Conservation (phyloP, 768 basidiomycete species). For the Rhizopogon vulgaris region DNA sequence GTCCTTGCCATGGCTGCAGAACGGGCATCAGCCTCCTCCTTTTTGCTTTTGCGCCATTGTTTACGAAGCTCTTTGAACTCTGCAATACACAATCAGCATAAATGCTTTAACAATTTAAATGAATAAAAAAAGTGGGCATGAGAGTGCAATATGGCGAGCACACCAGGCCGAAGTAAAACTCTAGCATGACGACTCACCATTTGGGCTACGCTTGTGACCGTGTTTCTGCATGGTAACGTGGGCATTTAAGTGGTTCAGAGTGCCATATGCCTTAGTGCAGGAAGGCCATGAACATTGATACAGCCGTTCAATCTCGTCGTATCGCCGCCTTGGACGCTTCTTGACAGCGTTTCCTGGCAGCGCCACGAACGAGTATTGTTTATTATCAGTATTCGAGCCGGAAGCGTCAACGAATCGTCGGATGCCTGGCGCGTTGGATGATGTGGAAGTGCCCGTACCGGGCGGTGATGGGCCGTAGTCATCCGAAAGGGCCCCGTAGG, state of each 20-base stretch:
- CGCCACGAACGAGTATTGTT: constrained; percentile 79
- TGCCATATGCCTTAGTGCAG: constrained; percentile 84
- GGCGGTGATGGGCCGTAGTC: constrained; percentile 59
- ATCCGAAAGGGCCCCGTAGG: constrained; percentile 41
- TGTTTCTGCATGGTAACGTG: constrained; percentile 99
- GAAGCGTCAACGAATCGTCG: constrained; percentile 13
- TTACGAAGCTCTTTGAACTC: constrained; percentile 98
- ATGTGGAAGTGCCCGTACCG: constrained; percentile 54
- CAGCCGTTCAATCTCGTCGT: constrained; percentile 93
- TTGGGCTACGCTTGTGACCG: constrained; percentile 82
- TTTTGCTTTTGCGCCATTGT: constrained; percentile 92
- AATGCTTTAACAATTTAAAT: neutral
- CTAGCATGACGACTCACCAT: constrained; percentile 49
- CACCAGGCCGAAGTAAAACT: constrained; percentile 1
- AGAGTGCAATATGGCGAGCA: constrained; percentile 4
- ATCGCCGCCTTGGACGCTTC: constrained; percentile 78
- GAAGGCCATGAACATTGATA: constrained; percentile 82
- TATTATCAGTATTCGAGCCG: constrained; percentile 40
- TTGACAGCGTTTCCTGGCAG: constrained; percentile 76
- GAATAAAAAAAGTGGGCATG: constrained; percentile 5
- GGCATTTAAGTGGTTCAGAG: constrained; percentile 94
- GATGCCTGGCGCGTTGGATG: constrained; percentile 35
- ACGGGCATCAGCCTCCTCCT: constrained; percentile 46
- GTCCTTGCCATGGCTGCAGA: constrained; percentile 11
- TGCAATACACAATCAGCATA: constrained; percentile 28